phyloP scores from a whole-genome alignment of 768 basidiomycete genomes.

The Tubosaeta sp. region DNA sequence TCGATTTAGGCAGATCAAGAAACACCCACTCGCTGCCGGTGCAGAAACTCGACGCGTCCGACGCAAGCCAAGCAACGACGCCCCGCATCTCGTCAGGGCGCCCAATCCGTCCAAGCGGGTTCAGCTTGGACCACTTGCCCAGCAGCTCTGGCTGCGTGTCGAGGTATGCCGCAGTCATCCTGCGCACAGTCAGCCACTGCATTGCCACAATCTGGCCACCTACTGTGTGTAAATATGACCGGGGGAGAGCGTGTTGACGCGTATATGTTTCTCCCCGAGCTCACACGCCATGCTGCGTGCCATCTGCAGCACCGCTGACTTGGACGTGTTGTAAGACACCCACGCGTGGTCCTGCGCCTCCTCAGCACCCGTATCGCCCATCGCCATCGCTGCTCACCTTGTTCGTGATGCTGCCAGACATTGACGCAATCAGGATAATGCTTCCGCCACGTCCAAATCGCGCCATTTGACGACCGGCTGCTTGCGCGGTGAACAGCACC shows the following conservation, averaged over 20 bases:
- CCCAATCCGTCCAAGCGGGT: constrained; percentile 69
- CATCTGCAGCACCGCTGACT: constrained; percentile 78
- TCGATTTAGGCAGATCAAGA: rapidly evolving
- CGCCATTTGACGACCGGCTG: constrained; percentile 55
- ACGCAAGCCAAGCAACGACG: constrained; percentile 66
- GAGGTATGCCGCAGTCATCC: constrained; percentile 73
- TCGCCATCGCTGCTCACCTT: constrained; percentile 37
- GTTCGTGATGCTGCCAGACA: constrained; percentile 69
- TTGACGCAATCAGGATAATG: constrained; percentile 57
- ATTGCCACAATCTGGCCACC: constrained; percentile 26
- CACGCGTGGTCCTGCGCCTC: constrained; percentile 59
- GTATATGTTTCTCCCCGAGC: constrained; percentile 58
- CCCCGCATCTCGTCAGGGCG: constrained; percentile 71
- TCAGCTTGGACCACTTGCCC: constrained; percentile 63
- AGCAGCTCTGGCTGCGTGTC: constrained; percentile 59
- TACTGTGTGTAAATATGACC: constrained; percentile 73
- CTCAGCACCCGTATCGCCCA: neutral
- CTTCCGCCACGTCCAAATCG: constrained; percentile 45
- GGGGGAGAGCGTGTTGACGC: constrained; percentile 74
- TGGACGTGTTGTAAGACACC: constrained; percentile 75
- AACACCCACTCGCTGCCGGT: constrained; percentile 75
- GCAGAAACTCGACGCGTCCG: constrained; percentile 73
- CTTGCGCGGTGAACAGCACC: constrained; percentile 58
- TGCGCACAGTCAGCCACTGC: constrained; percentile 19
- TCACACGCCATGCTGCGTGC: constrained; percentile 80